phyloP scores from a whole-genome alignment of 169 alveolate species.

The Plasmodium knowlesi region DNA sequence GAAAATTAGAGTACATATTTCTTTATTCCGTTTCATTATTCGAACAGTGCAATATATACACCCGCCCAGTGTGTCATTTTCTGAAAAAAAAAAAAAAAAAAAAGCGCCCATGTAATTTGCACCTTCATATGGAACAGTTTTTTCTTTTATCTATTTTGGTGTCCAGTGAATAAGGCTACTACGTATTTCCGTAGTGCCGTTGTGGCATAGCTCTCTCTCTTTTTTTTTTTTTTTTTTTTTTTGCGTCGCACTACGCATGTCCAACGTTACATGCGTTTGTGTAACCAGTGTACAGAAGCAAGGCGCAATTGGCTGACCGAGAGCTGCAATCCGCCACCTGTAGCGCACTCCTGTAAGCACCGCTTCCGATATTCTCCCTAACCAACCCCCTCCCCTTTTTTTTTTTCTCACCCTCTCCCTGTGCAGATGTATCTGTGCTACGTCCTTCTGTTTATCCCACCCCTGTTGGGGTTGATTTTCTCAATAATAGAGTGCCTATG shows the following conservation, averaged over 20 bases:
- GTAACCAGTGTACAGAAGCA: background rate
- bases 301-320: background rate
- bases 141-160: background rate
- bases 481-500: constrained; percentile 48
- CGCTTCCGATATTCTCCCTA: background rate
- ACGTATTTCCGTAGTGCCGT: background rate
- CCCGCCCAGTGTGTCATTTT: background rate
- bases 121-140: background rate
- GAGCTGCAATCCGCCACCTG: background rate
- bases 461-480: constrained; percentile 60
- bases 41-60: background rate
- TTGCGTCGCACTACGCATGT: background rate
- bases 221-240: constrained; percentile 6
- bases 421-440: constrained; percentile 33
- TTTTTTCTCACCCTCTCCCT: background rate
- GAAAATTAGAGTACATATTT: background rate
- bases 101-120: background rate
- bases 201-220: background rate
- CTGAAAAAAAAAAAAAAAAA: background rate
- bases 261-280: background rate
- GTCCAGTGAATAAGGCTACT: background rate
- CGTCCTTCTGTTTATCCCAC: constrained; percentile 43
- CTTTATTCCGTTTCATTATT: background rate
- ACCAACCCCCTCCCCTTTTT: background rate
- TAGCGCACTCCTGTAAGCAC: background rate